Base-by-base conservation (phyloP, 805 yeast species). In the Kodamaea neixiangensis region DNA sequence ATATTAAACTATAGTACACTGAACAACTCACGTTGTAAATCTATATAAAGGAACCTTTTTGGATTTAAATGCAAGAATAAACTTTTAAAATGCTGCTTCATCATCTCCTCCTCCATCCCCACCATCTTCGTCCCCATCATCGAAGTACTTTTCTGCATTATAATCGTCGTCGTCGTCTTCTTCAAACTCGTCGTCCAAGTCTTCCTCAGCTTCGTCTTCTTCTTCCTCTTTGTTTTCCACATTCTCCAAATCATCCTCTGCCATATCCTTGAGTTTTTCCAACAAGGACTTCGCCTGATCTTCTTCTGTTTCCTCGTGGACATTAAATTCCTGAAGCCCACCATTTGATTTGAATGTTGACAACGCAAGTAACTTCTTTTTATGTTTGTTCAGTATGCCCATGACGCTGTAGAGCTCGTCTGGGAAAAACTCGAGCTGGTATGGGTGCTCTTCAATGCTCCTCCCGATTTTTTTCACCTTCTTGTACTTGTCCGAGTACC, bases 401-500 rank as follows among this genome's bases (percentile, higher is more conserved):
- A 89, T 85, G 6, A 85, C 87, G 15, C 77, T 69, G 57, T 86
- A 84, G 49, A 92, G 71, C 64, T 92, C 97, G 14, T 75, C 77
- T 0, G 97, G 97, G 62, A 90, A 87, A 55, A 88, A 77, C 49
- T 80, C 82, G 7, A 82, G 60, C 50, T 79, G 78, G 64, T 85
- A 89, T 1, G 96, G 96, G 68, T 87, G 91, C 48, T 87, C 91
- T 54, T 84, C 86, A 7, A 86, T 79, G 1, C 92, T 83, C 47
- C 85, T 78, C 1, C 90, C 89, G 13, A 85, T 79, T 60, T 80
- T 82, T 50, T 88, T 79, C 58, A 82, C 83, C 64, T 86, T 86
- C 56, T 85, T 73, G 67, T 88, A 92, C 64, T 76, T 77, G 66
- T 92, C 97, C 2, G 96, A 83, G 63, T 89, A 89, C 59, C 97